Percentiles rank a stretch among this genome's conserved stretches.
phyloP scores from a whole-genome alignment of 2,329 filamentous ascomycete genomes.

The Ophiostoma ulmi region DNA sequence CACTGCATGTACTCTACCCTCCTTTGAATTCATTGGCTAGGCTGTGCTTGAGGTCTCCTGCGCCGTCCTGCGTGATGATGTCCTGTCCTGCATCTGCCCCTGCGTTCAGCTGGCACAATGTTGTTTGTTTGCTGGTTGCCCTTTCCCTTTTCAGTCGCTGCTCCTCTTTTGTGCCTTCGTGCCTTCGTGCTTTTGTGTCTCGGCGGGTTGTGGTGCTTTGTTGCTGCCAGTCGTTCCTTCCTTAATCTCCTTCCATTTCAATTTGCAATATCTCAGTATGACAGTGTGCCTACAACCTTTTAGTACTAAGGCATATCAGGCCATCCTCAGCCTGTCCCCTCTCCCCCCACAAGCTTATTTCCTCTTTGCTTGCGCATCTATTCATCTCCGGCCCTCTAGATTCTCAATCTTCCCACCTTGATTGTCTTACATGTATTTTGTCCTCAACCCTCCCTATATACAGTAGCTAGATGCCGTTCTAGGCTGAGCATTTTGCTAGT shows the following conservation, averaged over 20 bases:
- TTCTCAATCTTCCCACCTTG: constrained; percentile 7
- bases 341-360: constrained; percentile 2
- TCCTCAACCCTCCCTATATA: background rate
- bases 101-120: constrained; percentile 15
- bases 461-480: background rate
- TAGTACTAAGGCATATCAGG: background rate
- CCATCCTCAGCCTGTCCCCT: background rate
- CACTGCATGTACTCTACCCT: background rate
- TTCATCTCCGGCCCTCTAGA: constrained; percentile 5
- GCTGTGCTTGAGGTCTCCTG: constrained; percentile 7
- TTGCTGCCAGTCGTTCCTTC: background rate
- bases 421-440: constrained; percentile 2
- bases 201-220: background rate
- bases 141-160: constrained; percentile 19
- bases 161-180: background rate
- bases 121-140: constrained; percentile 1
- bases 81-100: constrained; percentile 1
- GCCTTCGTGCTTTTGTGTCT: background rate
- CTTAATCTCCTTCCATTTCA: background rate
- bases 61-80: constrained; percentile 4
- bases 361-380: constrained; percentile 10
- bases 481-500: background rate
- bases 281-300: background rate
- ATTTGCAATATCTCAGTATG: background rate
- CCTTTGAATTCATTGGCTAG: background rate